Evolutionary conservation across 2,329 filamentous ascomycete genomes (phyloP).

Genomic region (Xylariaceae sp.): DNA sequence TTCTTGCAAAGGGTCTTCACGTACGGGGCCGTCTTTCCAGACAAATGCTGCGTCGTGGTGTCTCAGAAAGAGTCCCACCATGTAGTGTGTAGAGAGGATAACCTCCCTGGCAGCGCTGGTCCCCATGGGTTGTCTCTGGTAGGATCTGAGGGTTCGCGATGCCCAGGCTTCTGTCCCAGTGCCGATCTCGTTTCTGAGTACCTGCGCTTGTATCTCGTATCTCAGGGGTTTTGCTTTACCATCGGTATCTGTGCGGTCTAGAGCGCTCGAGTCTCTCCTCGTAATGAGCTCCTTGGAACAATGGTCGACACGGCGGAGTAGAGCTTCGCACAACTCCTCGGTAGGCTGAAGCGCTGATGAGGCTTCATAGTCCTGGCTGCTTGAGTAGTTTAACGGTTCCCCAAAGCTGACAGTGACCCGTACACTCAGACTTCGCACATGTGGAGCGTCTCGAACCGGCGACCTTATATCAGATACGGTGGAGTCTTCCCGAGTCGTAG

Average conservation of each 20-base stretch:
- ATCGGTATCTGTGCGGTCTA: conserved; percentile 36
- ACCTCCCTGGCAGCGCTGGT: conserved; percentile 41
- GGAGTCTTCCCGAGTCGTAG: neutral
- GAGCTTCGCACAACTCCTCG: conserved; percentile 42
- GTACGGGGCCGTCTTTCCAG: conserved; percentile 42
- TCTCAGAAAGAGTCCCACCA: conserved; percentile 46
- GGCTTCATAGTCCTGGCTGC: conserved; percentile 42
- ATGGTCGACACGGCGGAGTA: conserved; percentile 47
- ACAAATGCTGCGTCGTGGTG: conserved; percentile 46
- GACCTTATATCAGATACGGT: conserved; percentile 13
- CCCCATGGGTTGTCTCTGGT: conserved; percentile 44
- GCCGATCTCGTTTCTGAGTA: conserved; percentile 37
- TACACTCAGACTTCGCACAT: conserved; percentile 34
- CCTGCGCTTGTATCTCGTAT: conserved; percentile 45
- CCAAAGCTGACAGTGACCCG: conserved; percentile 43
- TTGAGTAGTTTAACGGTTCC: conserved; percentile 39
- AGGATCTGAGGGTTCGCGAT: conserved; percentile 44
- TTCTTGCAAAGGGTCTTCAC: conserved; percentile 34
- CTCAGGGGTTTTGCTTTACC: conserved; percentile 39
- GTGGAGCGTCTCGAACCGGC: conserved; percentile 16
- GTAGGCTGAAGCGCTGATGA: conserved; percentile 41
- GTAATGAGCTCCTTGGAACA: conserved; percentile 50
- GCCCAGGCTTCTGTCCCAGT: conserved; percentile 38
- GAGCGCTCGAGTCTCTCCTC: conserved; percentile 44
- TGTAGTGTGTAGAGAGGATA: conserved; percentile 44